phyloP scores from a whole-genome alignment of 2,329 filamentous ascomycete species.

The Ophiostoma populinum region DNA sequence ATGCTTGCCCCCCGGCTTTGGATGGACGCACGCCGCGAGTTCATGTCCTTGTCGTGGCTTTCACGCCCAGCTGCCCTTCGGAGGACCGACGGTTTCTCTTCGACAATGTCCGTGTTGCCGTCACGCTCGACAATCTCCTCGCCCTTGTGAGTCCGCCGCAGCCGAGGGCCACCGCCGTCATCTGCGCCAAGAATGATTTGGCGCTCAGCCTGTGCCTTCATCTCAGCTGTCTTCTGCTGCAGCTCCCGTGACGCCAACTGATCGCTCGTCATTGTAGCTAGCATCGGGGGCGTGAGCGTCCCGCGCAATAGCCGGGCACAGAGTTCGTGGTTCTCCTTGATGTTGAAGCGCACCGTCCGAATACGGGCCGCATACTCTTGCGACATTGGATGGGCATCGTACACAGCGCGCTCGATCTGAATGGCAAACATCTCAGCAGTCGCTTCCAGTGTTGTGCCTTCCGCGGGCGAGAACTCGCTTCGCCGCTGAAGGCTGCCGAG shows the following conservation, averaged over 20 bases:
- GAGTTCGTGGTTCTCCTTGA: conserved; percentile 74
- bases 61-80: not conserved
- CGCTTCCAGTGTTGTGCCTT: conserved; percentile 44
- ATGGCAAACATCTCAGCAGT: conserved; percentile 56
- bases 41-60: not conserved
- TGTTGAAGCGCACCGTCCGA: conserved; percentile 64
- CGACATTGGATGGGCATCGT: conserved; percentile 34
- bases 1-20: conserved; percentile 17
- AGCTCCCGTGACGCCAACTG: conserved; percentile 87
- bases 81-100: conserved; percentile 20
- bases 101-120: conserved; percentile 20
- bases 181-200: conserved; percentile 71
- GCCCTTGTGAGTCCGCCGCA: conserved; percentile 85
- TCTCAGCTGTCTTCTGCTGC: conserved; percentile 57
- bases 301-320: conserved; percentile 58
- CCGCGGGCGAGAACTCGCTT: conserved; percentile 42
- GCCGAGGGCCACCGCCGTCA: conserved; percentile 52
- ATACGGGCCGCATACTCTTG: conserved; percentile 45
- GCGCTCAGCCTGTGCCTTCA: conserved; percentile 64
- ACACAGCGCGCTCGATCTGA: conserved; percentile 59
- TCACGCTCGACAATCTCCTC: conserved; percentile 80
- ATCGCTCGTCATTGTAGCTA: conserved; percentile 77
- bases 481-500: conserved; percentile 51
- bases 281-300: conserved; percentile 51
- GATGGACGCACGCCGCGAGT: not conserved